These are phyloP conservation scores for Choricystis sp. DNA, from an alignment of 139 green algal genomes.

Conservation along the genomic window DNA sequence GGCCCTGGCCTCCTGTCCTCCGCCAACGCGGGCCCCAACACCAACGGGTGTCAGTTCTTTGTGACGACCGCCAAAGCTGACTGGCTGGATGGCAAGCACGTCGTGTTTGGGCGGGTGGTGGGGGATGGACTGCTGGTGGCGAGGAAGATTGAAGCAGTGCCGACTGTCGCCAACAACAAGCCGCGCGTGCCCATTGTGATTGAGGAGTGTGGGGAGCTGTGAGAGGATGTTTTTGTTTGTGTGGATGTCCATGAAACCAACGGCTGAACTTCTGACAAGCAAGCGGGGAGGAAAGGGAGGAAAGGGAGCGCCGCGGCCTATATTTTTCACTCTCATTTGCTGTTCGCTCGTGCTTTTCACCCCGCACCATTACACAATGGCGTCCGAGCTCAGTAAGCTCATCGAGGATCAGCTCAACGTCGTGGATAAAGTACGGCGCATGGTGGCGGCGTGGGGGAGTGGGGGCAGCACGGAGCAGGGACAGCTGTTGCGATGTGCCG, in stretches of 20 bases:
- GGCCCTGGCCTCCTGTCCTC: conserved; percentile 83
- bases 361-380: background rate
- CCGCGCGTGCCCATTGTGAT: conserved; percentile 68
- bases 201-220: conserved; percentile 86
- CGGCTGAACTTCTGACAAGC: too few species aligned
- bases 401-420: background rate
- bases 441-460: background rate
- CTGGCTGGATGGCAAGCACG: conserved; percentile 94
- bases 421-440: background rate
- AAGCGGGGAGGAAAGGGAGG: background rate
- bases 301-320: background rate
- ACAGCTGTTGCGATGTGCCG: too few species aligned
- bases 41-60: conserved; percentile 95
- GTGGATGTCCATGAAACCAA: too few species aligned
- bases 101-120: conserved; percentile 77
- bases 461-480: too few species aligned
- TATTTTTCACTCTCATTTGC: background rate
- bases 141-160: conserved; percentile 89
- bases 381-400: background rate
- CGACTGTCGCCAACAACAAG: conserved; percentile 60
- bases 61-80: conserved; percentile 81
- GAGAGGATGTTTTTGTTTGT: conserved; percentile 10
- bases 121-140: conserved; percentile 75
- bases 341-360: background rate
- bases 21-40: conserved; percentile 65